A percentile compares a stretch with the other conserved stretches of the same genome.
phyloP scores from a whole-genome alignment of 179 eudicot genomes.

The Silene noctiflora region DNA sequence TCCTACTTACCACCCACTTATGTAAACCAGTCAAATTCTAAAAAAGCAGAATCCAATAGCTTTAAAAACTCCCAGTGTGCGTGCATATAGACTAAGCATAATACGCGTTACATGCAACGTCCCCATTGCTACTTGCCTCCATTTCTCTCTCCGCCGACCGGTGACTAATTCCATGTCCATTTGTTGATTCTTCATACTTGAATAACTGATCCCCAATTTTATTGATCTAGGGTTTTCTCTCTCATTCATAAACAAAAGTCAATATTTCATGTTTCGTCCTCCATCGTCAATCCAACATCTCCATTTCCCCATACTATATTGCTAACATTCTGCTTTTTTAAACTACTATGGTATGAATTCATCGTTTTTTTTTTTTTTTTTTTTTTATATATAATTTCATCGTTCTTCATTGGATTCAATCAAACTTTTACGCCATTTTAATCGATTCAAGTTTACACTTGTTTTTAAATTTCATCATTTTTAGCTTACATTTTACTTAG shows the following conservation, averaged over 20 bases:
- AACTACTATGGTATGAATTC: conserved; percentile 1
- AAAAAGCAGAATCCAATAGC: too few relatives aligned
- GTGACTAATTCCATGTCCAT: conserved; percentile 12
- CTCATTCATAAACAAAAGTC: not conserved
- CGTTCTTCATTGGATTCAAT: not conserved
- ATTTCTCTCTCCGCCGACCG: conserved; percentile 21
- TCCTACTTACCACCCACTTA: too few relatives aligned
- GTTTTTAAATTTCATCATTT: not conserved
- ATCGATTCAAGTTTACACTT: not conserved
- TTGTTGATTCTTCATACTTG: not conserved
- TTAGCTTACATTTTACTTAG: not conserved
- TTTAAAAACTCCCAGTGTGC: too few relatives aligned
- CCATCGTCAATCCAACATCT: not conserved
- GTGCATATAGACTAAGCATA: not conserved
- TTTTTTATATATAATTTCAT: too few relatives aligned
- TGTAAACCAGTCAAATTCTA: too few relatives aligned
- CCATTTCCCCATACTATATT: not conserved
- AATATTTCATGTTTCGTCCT: not conserved
- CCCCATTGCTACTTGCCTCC: not conserved
- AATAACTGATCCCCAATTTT: not conserved
- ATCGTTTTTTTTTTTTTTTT: not conserved
- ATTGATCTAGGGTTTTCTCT: conserved; percentile 14
- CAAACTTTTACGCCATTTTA: not conserved
- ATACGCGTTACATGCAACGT: conserved; percentile 20
- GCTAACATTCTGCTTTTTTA: not conserved